Conservation (phyloP, 108 stramenopile genomes). For the Bacterosira constricta region DNA sequence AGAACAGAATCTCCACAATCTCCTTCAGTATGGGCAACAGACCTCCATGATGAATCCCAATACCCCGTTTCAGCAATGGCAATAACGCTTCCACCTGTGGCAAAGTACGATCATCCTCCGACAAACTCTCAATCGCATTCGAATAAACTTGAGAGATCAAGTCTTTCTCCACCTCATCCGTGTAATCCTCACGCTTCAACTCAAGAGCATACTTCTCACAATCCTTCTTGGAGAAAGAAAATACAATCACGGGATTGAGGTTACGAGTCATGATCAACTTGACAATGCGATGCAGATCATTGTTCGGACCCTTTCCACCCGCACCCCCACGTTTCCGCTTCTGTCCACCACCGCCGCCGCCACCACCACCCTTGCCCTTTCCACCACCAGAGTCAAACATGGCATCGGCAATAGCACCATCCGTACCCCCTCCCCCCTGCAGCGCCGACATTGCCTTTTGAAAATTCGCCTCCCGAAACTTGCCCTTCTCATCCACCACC, state of each 20-base stretch:
- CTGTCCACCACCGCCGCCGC: conserved; percentile 42
- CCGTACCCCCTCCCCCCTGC: conserved; percentile 56
- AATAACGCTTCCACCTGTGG: conserved; percentile 95
- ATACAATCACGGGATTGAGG: conserved; percentile 97
- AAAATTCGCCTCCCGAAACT: conserved; percentile 95
- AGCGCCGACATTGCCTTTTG: conserved; percentile 93
- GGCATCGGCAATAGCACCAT: conserved; percentile 65
- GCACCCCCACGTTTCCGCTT: conserved; percentile 77
- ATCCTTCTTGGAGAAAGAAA: conserved; percentile 98
- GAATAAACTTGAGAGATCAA: conserved; percentile 94
- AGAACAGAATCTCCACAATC: conserved; percentile 98
- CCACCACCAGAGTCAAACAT: conserved; percentile 73
- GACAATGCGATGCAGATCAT: conserved; percentile 94
- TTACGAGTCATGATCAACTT: conserved; percentile 93
- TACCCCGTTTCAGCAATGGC: conserved; percentile 95
- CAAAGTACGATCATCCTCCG: conserved; percentile 94
- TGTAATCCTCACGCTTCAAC: conserved; percentile 92
- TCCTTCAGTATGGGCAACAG: conserved; percentile 99
- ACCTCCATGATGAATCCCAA: conserved; percentile 99
- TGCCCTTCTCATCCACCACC: conserved; percentile 97
- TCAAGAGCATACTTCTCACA: conserved; percentile 93
- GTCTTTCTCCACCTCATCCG: conserved; percentile 95
- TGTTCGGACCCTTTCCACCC: conserved; percentile 58
- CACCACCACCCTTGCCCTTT: conserved; percentile 66
- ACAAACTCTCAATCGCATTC: conserved; percentile 95